Base-by-base conservation (phyloP, 1,284 basidiomycete genomes). In the Leccinum huronense region DNA sequence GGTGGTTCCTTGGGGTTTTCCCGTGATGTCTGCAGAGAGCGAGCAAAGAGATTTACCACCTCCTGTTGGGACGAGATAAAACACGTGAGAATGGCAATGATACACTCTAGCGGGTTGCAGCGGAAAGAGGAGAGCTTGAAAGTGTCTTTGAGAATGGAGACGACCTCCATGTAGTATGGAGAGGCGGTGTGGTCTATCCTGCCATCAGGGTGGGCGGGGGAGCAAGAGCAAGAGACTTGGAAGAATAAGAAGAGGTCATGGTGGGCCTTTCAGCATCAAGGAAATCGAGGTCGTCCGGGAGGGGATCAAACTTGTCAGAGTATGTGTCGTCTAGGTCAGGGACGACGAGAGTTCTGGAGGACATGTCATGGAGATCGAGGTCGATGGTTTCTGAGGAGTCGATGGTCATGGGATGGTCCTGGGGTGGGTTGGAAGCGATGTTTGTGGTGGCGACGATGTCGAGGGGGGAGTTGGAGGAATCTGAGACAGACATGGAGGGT, bases 61-160 rank as follows among this genome's bases (percentile, higher is more conserved):
- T 33, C 97, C 97, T 0, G 97, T 99, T 0, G 97, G 97, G 88
- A 98, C 97, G 6, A 99, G 83, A 19, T 98, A 93, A 69, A 98
- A 95, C 13, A 95, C 94, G 72, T 99, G 75, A 99, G 81, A 0
- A 92, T 89, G 3, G 89, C 90, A 59, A 88, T 85, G 70, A 98
- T 93, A 0, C 93, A 95, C 71, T 94, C 90, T 45, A 94, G 83
- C 75, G 98, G 97, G 74, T 98, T 93, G 5, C 77, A 79, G 14
- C 96, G 87, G 76, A 98, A 98, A 0, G 73, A 72, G 0, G 82
- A 72, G 3, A 98, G 80, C 8, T 81, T 79, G 77, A 98, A 98
- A 1, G 86, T 82, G 2, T 79, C 74, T 45, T 80, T 84, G 23
- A 98, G 80, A 11, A 86, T 85, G 13, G 81, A 78, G 66, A 82